Evolutionary conservation across 495 filamentous ascomycete species (phyloP).

Genomic region (Aspergillus baeticus): DNA sequence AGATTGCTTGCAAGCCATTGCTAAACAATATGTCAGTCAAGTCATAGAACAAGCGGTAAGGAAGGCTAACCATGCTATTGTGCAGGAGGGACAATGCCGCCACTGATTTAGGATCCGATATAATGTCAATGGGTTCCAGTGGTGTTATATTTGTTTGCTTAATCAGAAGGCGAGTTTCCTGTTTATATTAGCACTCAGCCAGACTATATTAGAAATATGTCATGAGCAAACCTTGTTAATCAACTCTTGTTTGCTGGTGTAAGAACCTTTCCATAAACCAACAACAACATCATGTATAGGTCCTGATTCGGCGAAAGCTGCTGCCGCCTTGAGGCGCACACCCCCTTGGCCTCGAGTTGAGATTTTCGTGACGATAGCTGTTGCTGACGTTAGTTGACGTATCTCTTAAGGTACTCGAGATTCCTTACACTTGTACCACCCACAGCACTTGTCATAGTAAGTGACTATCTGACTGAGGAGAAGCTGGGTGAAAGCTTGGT

Average conservation of each 20-base stretch:
- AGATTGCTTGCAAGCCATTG: constrained; percentile 91
- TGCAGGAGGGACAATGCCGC: constrained; percentile 82
- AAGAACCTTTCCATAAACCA: constrained; percentile 54
- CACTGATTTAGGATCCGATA: constrained; percentile 84
- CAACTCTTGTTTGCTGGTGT: constrained; percentile 32
- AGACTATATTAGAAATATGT: not conserved
- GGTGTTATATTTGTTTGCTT: constrained; percentile 59
- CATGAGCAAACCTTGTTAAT: constrained; percentile 36
- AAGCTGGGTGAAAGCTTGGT: constrained; percentile 89
- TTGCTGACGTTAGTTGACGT: constrained; percentile 1
- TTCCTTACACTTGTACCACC: constrained; percentile 74
- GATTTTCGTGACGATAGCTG: constrained; percentile 45
- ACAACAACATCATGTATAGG: constrained; percentile 66
- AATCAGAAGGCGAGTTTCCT: constrained; percentile 70
- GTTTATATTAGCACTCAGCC: not conserved
- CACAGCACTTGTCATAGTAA: constrained; percentile 87
- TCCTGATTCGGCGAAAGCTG: constrained; percentile 64
- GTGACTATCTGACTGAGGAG: constrained; percentile 86
- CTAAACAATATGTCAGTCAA: constrained; percentile 31
- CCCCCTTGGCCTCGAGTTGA: constrained; percentile 38
- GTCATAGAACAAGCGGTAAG: not conserved
- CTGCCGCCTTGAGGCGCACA: constrained; percentile 66
- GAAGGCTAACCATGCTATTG: constrained; percentile 73
- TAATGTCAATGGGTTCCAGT: constrained; percentile 74
- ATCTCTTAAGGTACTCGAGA: not conserved